Conservation (phyloP, 2,329 filamentous ascomycete genomes). For the Trichoderma cornu-damae region DNA sequence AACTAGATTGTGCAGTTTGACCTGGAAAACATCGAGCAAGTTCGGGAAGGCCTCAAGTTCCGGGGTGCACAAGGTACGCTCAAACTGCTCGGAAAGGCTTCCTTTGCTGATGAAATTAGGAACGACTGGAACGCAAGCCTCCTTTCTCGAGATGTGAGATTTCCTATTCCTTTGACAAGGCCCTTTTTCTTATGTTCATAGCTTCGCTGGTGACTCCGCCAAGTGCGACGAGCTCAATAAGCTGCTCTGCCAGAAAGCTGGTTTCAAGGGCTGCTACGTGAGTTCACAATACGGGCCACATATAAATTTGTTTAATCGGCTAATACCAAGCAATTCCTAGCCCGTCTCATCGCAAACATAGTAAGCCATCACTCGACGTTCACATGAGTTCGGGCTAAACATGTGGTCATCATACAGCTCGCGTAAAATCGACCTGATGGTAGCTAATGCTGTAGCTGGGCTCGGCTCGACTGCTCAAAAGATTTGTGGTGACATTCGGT, state of each 20-base stretch:
- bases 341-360: not conserved
- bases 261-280: conserved; percentile 24
- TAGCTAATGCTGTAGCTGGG: conserved; percentile 70
- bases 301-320: too few relatives aligned
- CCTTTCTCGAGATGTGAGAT: conserved; percentile 48
- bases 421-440: conserved; percentile 72
- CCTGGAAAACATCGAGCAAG: conserved; percentile 65
- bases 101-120: conserved; percentile 26
- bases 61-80: conserved; percentile 50
- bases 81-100: not conserved
- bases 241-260: too few relatives aligned
- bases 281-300: too few relatives aligned
- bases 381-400: too few relatives aligned
- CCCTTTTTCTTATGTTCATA: conserved; percentile 11
- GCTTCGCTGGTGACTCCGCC: conserved; percentile 42
- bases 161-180: not conserved
- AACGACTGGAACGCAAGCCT: conserved; percentile 74
- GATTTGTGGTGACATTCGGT: conserved; percentile 69
- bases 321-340: too few relatives aligned
- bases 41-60: conserved; percentile 64
- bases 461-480: conserved; percentile 70
- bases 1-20: conserved; percentile 61
- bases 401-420: too few relatives aligned
- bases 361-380: conserved; percentile 13
- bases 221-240: too few relatives aligned